These are phyloP conservation scores for Rhododendron griersonianum DNA, from an alignment of 148 eudicot species.

Conservation along the genomic window DNA sequence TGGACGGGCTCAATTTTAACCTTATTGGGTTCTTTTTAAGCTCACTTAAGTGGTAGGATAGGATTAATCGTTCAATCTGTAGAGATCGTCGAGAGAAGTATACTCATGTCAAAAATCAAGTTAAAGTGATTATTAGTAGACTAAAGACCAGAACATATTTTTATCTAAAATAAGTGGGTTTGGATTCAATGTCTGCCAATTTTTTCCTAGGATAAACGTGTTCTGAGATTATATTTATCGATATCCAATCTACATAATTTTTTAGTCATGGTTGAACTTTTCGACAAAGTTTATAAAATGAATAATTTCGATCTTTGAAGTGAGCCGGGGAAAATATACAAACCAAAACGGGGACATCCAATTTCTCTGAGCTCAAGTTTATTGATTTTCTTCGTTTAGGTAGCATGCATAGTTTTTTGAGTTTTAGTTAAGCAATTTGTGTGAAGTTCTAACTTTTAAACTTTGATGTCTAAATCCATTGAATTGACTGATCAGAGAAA, in stretches of 20 bases:
- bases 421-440: not conserved
- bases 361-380: not conserved
- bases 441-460: not conserved
- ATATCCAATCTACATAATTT: not conserved
- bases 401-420: not conserved
- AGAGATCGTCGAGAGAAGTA: too few relatives aligned
- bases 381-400: not conserved
- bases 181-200: not conserved
- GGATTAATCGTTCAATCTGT: too few relatives aligned
- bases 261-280: not conserved
- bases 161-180: too few relatives aligned
- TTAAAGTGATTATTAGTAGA: too few relatives aligned
- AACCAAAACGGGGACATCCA: not conserved
- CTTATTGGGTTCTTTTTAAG: too few relatives aligned
- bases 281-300: not conserved
- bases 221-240: not conserved
- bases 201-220: not conserved
- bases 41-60: too few relatives aligned
- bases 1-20: too few relatives aligned
- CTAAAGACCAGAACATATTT: too few relatives aligned
- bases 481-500: not conserved
- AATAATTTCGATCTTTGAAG: not conserved
- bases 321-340: not conserved
- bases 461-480: not conserved
- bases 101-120: too few relatives aligned